Evolutionary conservation across 495 filamentous ascomycete genomes (phyloP).

Genomic region (Penicillium coffeae): DNA sequence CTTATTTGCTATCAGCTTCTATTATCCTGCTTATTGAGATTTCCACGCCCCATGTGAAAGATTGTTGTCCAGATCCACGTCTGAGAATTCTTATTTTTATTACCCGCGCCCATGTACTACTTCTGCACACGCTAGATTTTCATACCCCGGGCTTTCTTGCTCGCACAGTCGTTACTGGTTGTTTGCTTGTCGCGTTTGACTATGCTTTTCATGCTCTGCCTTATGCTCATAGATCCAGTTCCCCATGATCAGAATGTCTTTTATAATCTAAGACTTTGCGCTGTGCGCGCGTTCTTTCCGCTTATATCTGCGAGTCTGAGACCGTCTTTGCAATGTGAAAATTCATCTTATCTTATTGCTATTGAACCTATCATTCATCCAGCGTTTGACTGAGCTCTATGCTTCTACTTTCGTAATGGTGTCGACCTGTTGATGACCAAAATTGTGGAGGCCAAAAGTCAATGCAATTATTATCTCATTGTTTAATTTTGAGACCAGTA

Average conservation of each 20-base stretch:
- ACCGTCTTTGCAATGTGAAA: too few relatives aligned
- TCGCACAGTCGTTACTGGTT: slow-evolving; percentile 15
- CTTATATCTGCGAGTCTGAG: too few relatives aligned
- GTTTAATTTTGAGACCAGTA: too few relatives aligned
- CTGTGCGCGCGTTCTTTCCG: slow-evolving; percentile 1
- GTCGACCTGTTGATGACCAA: too few relatives aligned
- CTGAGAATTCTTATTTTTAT: not conserved
- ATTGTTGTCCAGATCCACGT: slow-evolving; percentile 7
- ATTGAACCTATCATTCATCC: too few relatives aligned
- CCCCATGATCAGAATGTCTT: slow-evolving; percentile 1
- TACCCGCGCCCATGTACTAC: slow-evolving; percentile 5
- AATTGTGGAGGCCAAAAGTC: too few relatives aligned
- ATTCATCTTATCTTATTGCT: too few relatives aligned
- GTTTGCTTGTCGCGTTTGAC: not conserved
- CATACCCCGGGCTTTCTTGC: slow-evolving; percentile 15
- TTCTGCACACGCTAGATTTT: slow-evolving; percentile 11
- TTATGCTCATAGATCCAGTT: slow-evolving; percentile 4
- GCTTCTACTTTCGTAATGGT: too few relatives aligned
- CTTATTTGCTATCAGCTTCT: not conserved
- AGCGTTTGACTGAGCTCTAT: too few relatives aligned
- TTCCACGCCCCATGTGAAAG: slow-evolving; percentile 7
- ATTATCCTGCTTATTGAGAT: not conserved
- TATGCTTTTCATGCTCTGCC: not conserved
- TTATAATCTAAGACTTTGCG: slow-evolving; percentile 2
- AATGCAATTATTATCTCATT: too few relatives aligned